Evolutionary conservation across 306 rosid genomes (phyloP).

Genomic region (Senna siamea): DNA sequence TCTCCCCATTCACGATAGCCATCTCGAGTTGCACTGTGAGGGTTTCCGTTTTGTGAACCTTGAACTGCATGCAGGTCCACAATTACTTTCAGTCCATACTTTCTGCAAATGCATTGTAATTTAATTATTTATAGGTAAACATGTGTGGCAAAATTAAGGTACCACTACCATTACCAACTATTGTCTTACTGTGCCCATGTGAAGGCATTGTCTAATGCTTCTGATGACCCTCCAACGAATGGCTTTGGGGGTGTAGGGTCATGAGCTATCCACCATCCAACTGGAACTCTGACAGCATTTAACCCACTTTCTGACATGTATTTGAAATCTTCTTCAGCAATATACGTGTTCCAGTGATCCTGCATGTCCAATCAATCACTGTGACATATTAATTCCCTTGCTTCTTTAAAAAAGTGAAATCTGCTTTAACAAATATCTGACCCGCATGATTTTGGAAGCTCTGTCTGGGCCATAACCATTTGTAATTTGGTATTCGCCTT

Average conservation of each 20-base stretch:
- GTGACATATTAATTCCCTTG: too few relatives aligned
- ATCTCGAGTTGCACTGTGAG: constrained; percentile 68
- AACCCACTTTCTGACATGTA: constrained; percentile 64
- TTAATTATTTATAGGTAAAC: too few relatives aligned
- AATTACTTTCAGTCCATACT: constrained; percentile 60
- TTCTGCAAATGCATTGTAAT: constrained; percentile 46
- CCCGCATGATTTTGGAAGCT: constrained; percentile 65
- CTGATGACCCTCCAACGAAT: constrained; percentile 68
- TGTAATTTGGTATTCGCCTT: constrained; percentile 75
- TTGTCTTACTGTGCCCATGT: constrained; percentile 82
- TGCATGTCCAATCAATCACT: constrained; percentile 28
- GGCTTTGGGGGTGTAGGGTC: constrained; percentile 80
- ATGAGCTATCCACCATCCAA: constrained; percentile 78
- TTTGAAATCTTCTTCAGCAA: constrained; percentile 67
- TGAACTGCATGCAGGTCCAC: constrained; percentile 67
- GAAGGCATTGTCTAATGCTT: constrained; percentile 66
- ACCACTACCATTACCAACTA: too few relatives aligned
- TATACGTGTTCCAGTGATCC: constrained; percentile 69
- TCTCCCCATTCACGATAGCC: constrained; percentile 65
- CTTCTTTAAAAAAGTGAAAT: too few relatives aligned
- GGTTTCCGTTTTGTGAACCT: constrained; percentile 64
- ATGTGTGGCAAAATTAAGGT: too few relatives aligned
- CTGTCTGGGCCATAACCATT: constrained; percentile 69
- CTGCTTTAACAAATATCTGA: constrained; percentile 2
- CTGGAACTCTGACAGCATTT: constrained; percentile 70